Base-by-base conservation (phyloP, 179 eudicot genomes). In the Corrigiola litoralis region DNA sequence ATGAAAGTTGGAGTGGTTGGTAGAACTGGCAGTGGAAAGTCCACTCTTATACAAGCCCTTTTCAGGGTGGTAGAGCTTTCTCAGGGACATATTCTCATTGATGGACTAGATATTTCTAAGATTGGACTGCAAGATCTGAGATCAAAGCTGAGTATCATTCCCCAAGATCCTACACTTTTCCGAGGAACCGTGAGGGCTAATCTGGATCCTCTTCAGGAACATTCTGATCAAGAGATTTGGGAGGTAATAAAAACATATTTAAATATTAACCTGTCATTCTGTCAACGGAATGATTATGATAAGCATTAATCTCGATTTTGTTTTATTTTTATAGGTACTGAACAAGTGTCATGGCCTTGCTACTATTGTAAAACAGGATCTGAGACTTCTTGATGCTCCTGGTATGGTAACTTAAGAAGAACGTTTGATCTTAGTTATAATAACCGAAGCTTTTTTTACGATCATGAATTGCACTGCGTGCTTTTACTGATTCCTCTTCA, bases 21-120 rank as follows among this genome's bases (percentile, higher is more conserved):
- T 0, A 81, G 98, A 52, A 90, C 97, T 0, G 98, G 97, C 4
- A 90, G 98, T 67, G 98, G 98, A 38, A 92, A 92, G 51, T 90
- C 98, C 25, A 92, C 98, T 24, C 72, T 92, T 5, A 90, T 92
- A 65, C 98, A 90, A 84, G 92, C 98, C 32, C 89, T 92, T 66
- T 88, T 91, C 18, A 70, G 97, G 45, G 88, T 87, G 4, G 89
- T 86, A 16, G 96, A 91, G 72, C 95, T 94, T 31, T 65, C 78
- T 4, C 66, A 80, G 44, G 97, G 97, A 21, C 75, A 53, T 32
- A 90, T 92, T 57, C 63, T 87, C 57, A 81, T 94, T 23, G 94
- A 90, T 67, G 95, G 95, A 6, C 24, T 94, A 0, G 88, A 94
- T 68, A 77, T 90, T 42, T 72, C 83, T 18, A 77, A 33, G 46